These are phyloP conservation scores for Lecanoromycetidae sp. DNA, from an alignment of 2,329 filamentous ascomycete genomes.

Conservation along the genomic window DNA sequence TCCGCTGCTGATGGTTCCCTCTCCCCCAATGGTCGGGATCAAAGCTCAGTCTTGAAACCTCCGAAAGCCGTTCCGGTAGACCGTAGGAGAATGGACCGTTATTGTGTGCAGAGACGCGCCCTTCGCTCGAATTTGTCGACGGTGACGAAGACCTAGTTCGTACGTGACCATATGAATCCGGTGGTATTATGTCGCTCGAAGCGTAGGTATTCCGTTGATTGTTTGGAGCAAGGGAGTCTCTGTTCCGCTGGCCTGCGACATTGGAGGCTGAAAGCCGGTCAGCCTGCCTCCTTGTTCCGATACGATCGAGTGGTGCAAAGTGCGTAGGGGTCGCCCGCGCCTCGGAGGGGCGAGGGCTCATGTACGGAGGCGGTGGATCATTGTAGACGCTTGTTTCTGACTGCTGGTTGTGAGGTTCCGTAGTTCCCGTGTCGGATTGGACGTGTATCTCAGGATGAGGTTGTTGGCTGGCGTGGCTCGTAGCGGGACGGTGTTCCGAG, in stretches of 20 bases:
- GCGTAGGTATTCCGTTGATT: neutral
- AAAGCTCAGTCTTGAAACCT: slow-evolving; percentile 1
- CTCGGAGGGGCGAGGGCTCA: neutral
- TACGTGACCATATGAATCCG: neutral
- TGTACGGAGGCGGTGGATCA: slow-evolving; percentile 4
- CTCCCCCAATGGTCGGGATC: slow-evolving; percentile 2
- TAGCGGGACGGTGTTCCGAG: neutral
- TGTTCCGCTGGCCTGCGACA: neutral
- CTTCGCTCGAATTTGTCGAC: slow-evolving; percentile 1
- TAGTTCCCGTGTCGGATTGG: neutral
- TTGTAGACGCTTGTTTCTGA: slow-evolving; percentile 1
- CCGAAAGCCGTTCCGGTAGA: slow-evolving; percentile 4
- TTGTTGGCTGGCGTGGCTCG: neutral
- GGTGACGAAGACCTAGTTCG: neutral
- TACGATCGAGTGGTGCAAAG: slow-evolving; percentile 10
- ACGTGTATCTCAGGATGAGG: neutral
- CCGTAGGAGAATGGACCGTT: slow-evolving; percentile 5
- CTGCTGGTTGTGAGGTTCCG: neutral
- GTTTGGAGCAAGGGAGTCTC: neutral
- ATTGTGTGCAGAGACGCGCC: slow-evolving; percentile 2
- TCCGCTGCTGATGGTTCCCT: slow-evolving; percentile 1
- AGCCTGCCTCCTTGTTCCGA: slow-evolving; percentile 4
- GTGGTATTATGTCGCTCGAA: slow-evolving; percentile 7
- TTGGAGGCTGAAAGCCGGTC: neutral
- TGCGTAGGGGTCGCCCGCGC: slow-evolving; percentile 1